phyloP scores from a whole-genome alignment of 768 basidiomycete species.

The Boletus sp. region DNA sequence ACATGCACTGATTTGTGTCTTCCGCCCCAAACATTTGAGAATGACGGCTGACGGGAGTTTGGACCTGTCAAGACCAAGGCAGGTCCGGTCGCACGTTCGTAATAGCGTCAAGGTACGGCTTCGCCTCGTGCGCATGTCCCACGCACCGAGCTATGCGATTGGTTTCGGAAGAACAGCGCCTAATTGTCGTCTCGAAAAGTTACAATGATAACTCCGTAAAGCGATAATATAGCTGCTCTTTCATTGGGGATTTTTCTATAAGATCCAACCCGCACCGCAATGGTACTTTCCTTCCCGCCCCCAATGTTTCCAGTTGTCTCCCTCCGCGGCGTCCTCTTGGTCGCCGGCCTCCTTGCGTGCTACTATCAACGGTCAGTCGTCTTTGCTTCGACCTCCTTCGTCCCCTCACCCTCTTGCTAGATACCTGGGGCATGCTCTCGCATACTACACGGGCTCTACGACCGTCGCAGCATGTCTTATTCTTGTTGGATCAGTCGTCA shows the following conservation, averaged over 20 bases:
- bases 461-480: slow-evolving; percentile 28
- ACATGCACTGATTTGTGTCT: background rate
- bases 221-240: background rate
- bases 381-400: too few species aligned
- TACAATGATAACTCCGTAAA: slow-evolving; percentile 2
- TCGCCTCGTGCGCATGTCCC: slow-evolving; percentile 7
- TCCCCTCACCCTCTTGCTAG: slow-evolving; percentile 5
- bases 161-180: background rate
- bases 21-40: background rate
- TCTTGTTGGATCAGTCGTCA: slow-evolving; percentile 23
- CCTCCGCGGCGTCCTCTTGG: slow-evolving; percentile 20
- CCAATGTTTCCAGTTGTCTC: slow-evolving; percentile 9
- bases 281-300: background rate
- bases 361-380: slow-evolving; percentile 19
- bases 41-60: background rate
- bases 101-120: background rate
- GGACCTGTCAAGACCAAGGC: background rate
- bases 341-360: slow-evolving; percentile 16
- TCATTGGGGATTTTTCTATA: slow-evolving; percentile 2
- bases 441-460: slow-evolving; percentile 31
- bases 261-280: background rate
- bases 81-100: slow-evolving; percentile 6
- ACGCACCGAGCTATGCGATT: slow-evolving; percentile 1
- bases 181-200: background rate
- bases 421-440: slow-evolving; percentile 16